A percentile compares a stretch with the other conserved stretches of the same genome.
These are phyloP conservation scores for Rosa chinensis DNA, from an alignment of 306 rosid genomes.

Conservation along the genomic window DNA sequence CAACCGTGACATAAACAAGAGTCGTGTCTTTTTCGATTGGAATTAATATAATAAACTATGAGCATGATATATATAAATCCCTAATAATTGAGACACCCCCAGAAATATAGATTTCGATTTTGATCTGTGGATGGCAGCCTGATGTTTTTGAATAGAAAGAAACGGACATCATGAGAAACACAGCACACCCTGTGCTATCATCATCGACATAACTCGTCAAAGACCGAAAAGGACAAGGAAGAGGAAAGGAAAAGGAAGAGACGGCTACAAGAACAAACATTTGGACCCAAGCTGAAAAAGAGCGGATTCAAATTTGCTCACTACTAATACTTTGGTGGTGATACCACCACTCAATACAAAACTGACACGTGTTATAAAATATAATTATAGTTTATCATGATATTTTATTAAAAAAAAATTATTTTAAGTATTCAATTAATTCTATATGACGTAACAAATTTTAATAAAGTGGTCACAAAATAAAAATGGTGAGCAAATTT, in stretches of 20 bases:
- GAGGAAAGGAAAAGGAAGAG: not conserved
- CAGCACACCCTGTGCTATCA: not conserved
- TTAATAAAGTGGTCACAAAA: too few relatives aligned
- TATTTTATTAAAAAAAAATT: too few relatives aligned
- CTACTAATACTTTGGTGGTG: too few relatives aligned
- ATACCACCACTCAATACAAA: too few relatives aligned
- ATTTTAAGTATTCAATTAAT: too few relatives aligned
- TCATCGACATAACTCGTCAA: not conserved
- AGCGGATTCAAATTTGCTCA: too few relatives aligned
- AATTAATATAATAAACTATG: not conserved
- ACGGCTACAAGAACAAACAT: not conserved
- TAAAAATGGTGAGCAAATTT: too few relatives aligned
- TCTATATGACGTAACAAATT: too few relatives aligned
- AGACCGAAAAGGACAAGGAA: not conserved
- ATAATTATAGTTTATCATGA: too few relatives aligned
- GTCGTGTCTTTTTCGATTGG: constrained; percentile 5
- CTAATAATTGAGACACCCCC: not conserved
- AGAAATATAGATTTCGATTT: not conserved
- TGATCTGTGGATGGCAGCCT: constrained; percentile 15
- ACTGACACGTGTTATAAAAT: too few relatives aligned
- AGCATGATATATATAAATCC: not conserved
- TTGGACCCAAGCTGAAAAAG: not conserved
- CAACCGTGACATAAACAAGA: constrained; percentile 23
- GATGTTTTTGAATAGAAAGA: not conserved
- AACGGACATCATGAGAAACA: constrained; percentile 1